phyloP scores from a whole-genome alignment of 2,329 filamentous ascomycete species.

The Trichoderma asperellum region DNA sequence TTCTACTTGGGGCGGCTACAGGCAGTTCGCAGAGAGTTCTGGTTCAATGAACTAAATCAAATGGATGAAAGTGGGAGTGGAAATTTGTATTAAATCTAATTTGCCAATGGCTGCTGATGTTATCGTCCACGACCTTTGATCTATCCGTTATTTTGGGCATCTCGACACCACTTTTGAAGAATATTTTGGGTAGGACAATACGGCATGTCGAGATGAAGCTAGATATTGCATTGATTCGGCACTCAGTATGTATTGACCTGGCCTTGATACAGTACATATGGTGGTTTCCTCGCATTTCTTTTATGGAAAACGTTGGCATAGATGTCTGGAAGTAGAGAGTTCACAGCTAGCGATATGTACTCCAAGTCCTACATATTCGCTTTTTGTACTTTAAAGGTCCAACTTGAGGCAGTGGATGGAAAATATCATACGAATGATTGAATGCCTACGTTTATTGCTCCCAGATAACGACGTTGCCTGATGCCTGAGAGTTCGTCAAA shows the following conservation, averaged over 20 bases:
- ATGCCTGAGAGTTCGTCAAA: neutral
- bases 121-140: neutral
- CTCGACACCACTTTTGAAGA: neutral
- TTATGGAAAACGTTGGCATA: too few species aligned
- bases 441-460: neutral
- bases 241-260: too few species aligned
- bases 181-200: neutral
- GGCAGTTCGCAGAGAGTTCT: conserved; percentile 38
- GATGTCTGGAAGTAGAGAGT: too few species aligned
- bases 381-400: neutral
- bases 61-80: neutral
- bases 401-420: neutral
- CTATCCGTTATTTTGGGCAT: neutral
- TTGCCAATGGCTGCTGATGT: too few species aligned
- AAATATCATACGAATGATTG: neutral
- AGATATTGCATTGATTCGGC: neutral
- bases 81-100: neutral
- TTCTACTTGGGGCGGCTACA: conserved; percentile 41
- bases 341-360: too few species aligned
- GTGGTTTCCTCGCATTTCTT: too few species aligned
- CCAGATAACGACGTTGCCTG: neutral
- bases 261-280: too few species aligned
- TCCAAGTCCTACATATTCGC: neutral
- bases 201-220: neutral
- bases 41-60: conserved; percentile 36